Percentiles rank a stretch among this genome's conserved stretches.
Conservation (phyloP, 1,284 basidiomycete species). For the Fomitopsis schrenkii region DNA sequence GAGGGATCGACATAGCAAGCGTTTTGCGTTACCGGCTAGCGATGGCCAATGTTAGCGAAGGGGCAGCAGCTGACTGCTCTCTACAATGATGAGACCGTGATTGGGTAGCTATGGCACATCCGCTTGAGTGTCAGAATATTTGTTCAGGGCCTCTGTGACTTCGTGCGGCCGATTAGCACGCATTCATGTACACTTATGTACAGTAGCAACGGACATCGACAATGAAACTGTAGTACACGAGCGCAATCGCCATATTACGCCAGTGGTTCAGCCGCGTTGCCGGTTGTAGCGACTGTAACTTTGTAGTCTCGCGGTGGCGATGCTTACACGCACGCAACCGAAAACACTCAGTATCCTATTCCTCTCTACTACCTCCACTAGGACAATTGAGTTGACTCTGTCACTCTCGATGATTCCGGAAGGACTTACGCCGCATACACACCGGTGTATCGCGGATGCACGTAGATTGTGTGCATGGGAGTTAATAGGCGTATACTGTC, state of each 20-base stretch:
- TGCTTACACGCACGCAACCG: not conserved
- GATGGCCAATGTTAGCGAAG: constrained; percentile 9
- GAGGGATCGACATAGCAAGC: constrained; percentile 28
- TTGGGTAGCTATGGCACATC: too few relatives aligned
- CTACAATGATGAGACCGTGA: constrained; percentile 14
- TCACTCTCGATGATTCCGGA: not conserved
- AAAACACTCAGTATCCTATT: not conserved
- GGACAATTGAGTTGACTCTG: not conserved
- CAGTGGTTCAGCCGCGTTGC: not conserved
- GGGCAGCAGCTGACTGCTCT: constrained; percentile 16
- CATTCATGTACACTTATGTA: too few relatives aligned
- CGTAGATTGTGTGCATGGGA: not conserved
- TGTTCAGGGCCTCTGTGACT: too few relatives aligned
- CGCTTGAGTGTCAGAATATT: too few relatives aligned
- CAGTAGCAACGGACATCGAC: too few relatives aligned
- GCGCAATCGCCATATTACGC: not conserved
- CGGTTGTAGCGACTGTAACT: not conserved
- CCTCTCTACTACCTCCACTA: not conserved
- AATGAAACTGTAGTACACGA: not conserved
- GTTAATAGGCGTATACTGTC: not conserved
- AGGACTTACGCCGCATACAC: not conserved
- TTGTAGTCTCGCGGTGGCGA: not conserved
- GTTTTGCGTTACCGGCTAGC: constrained; percentile 33
- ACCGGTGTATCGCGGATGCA: not conserved
- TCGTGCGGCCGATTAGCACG: too few relatives aligned